A percentile compares a stretch with the other conserved stretches of the same genome.
phyloP scores from a whole-genome alignment of 495 filamentous ascomycete genomes.

The Coniosporium apollinis region DNA sequence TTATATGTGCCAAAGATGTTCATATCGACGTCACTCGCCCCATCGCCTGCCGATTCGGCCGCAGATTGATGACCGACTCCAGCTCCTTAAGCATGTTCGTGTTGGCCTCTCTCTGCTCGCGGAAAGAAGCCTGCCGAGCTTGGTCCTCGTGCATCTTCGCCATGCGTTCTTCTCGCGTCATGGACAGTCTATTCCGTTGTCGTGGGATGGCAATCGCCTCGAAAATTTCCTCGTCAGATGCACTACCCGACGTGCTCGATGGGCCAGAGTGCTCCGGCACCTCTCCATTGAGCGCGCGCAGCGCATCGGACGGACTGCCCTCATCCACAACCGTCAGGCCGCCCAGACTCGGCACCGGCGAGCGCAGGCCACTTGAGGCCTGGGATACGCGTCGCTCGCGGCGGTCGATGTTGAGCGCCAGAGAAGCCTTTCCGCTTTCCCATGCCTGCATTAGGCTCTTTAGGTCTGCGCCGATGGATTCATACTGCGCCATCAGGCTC shows the following conservation, averaged over 20 bases:
- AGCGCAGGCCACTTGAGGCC: constrained; percentile 50
- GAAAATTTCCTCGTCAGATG: constrained; percentile 58
- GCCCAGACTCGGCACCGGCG: constrained; percentile 63
- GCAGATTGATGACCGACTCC: constrained; percentile 70
- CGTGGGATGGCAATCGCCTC: constrained; percentile 69
- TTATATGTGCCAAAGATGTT: too few relatives aligned
- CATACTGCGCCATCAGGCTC: constrained; percentile 73
- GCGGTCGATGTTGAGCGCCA: constrained; percentile 56
- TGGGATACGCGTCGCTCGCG: constrained; percentile 51
- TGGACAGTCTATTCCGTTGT: constrained; percentile 41
- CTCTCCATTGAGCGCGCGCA: constrained; percentile 59
- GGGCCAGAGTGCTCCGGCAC: constrained; percentile 20
- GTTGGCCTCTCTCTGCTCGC: constrained; percentile 60
- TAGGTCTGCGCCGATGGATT: constrained; percentile 81
- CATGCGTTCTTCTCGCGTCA: constrained; percentile 80
- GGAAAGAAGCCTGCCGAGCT: constrained; percentile 43
- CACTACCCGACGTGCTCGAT: constrained; percentile 25
- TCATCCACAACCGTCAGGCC: constrained; percentile 76
- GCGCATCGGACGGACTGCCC: constrained; percentile 57
- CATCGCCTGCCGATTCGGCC: constrained; percentile 12
- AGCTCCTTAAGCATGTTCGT: constrained; percentile 83
- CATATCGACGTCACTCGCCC: background rate
- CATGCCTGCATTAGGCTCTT: constrained; percentile 72
- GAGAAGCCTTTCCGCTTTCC: constrained; percentile 65
- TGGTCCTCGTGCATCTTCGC: constrained; percentile 79